Conservation (phyloP, 169 alveolate genomes). For the Plasmodium vivax region DNA sequence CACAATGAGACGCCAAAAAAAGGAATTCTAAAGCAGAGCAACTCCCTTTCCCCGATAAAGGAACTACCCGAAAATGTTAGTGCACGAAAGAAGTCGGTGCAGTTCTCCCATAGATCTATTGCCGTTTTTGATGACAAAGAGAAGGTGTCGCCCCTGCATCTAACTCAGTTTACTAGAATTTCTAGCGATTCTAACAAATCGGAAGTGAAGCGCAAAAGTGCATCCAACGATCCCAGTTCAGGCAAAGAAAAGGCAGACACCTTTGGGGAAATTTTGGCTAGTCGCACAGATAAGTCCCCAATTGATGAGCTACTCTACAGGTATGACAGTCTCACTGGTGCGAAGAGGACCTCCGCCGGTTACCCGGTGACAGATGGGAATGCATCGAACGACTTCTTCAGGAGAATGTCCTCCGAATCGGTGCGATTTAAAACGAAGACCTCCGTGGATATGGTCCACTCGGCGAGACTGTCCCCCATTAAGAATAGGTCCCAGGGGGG, state of each 20-base stretch:
- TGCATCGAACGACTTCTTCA: background rate
- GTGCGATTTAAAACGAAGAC: constrained; percentile 22
- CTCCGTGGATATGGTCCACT: constrained; percentile 15
- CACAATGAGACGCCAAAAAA: constrained; percentile 63
- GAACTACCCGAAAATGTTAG: constrained; percentile 37
- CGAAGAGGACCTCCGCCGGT: background rate
- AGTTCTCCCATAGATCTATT: constrained; percentile 63
- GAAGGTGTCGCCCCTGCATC: constrained; percentile 44
- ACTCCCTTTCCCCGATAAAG: constrained; percentile 47
- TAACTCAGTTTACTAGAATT: constrained; percentile 66
- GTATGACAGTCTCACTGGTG: background rate
- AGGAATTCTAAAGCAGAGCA: constrained; percentile 54
- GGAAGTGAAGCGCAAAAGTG: constrained; percentile 20
- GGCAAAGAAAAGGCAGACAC: background rate
- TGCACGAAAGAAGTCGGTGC: constrained; percentile 61
- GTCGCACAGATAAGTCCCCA: constrained; percentile 10
- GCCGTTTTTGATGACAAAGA: constrained; percentile 68
- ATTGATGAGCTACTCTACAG: constrained; percentile 50
- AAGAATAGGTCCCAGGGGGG: background rate
- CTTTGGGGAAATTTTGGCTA: background rate
- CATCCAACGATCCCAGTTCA: background rate
- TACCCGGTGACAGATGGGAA: background rate
- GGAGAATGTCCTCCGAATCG: constrained; percentile 25
- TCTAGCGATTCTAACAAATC: constrained; percentile 67
- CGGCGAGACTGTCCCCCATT: constrained; percentile 46